These are phyloP conservation scores for Xylaria polymorpha DNA, from an alignment of 2,329 filamentous ascomycete genomes.

Conservation along the genomic window DNA sequence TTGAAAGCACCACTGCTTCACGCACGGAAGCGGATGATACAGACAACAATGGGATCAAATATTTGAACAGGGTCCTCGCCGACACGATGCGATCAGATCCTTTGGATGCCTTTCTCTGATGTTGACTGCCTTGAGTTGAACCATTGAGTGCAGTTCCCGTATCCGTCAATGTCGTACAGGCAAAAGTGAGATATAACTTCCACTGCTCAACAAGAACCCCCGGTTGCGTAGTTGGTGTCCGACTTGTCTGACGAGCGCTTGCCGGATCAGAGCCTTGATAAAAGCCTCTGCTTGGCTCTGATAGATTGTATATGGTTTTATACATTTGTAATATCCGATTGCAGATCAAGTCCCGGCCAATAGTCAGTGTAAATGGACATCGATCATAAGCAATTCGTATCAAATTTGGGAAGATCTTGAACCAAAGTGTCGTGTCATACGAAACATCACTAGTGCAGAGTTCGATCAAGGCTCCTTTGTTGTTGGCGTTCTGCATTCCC, in stretches of 20 bases:
- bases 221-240: constrained; percentile 77
- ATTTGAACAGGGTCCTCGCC: constrained; percentile 88
- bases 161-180: constrained; percentile 92
- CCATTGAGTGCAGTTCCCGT: constrained; percentile 74
- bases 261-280: constrained; percentile 71
- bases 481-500: constrained; percentile 85
- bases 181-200: constrained; percentile 97
- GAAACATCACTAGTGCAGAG: constrained; percentile 95
- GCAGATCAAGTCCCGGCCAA: constrained; percentile 92
- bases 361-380: constrained; percentile 89
- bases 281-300: constrained; percentile 75
- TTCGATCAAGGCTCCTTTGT: constrained; percentile 88
- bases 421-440: constrained; percentile 95
- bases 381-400: constrained; percentile 90
- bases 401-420: constrained; percentile 96
- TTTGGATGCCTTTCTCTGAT: constrained; percentile 84
- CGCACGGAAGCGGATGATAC: constrained; percentile 83
- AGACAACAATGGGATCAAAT: constrained; percentile 87
- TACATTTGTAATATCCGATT: constrained; percentile 95
- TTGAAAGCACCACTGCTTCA: constrained; percentile 88
- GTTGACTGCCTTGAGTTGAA: constrained; percentile 71
- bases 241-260: constrained; percentile 62
- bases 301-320: constrained; percentile 80
- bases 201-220: constrained; percentile 95
- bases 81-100: constrained; percentile 84